phyloP scores from a whole-genome alignment of 192 early-diverging fungal genomes.

The Gonapodya sp. region DNA sequence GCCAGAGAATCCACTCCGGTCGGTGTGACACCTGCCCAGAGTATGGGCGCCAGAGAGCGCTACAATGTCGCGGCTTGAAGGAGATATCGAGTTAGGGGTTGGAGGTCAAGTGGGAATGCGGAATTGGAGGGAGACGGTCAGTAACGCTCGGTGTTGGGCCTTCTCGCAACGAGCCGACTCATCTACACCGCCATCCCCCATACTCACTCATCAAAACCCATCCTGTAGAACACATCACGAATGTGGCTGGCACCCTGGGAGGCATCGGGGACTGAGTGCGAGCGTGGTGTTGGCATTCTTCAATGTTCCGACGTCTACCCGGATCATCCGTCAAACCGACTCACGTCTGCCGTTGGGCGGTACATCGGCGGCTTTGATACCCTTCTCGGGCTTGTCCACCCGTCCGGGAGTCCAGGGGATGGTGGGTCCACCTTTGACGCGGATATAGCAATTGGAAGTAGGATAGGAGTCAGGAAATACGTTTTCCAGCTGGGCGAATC shows the following conservation, averaged over 20 bases:
- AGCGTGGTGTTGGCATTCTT: too few species aligned
- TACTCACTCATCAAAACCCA: slow-evolving; percentile 29
- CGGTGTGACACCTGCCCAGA: slow-evolving; percentile 65
- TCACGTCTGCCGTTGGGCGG: slow-evolving; percentile 56
- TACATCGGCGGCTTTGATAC: slow-evolving; percentile 27
- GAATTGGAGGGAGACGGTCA: neutral
- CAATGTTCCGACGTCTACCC: too few species aligned
- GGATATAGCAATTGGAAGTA: neutral
- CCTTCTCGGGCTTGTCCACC: slow-evolving; percentile 28
- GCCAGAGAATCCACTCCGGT: slow-evolving; percentile 67
- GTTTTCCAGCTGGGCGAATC: neutral
- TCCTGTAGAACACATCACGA: slow-evolving; percentile 71
- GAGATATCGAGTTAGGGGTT: slow-evolving; percentile 18
- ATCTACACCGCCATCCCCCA: too few species aligned
- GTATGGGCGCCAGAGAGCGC: slow-evolving; percentile 70
- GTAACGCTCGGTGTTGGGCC: neutral
- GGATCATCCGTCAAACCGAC: neutral
- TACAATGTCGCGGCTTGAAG: slow-evolving; percentile 61
- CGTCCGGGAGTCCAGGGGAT: slow-evolving; percentile 68
- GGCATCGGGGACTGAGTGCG: slow-evolving; percentile 56
- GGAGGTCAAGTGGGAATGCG: slow-evolving; percentile 35
- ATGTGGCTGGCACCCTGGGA: slow-evolving; percentile 52
- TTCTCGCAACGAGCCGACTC: neutral
- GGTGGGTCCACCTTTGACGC: slow-evolving; percentile 54
- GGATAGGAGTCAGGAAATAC: neutral